phyloP scores from a whole-genome alignment of 148 eudicot genomes.

The Bassia scoparia region DNA sequence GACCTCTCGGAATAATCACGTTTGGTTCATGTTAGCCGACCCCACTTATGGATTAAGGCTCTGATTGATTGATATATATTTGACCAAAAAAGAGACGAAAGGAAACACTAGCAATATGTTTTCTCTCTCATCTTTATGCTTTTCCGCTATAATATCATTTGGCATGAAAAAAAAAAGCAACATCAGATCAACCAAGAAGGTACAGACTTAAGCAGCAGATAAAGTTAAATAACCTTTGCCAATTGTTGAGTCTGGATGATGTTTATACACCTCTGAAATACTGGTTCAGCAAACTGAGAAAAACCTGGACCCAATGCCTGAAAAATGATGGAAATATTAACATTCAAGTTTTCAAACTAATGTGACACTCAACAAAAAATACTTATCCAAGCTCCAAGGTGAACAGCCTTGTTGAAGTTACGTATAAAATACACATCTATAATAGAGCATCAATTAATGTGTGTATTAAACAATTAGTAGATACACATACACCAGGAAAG shows the following conservation, averaged over 20 bases:
- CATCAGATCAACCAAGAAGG: not conserved
- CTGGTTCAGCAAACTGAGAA: slow-evolving; percentile 87
- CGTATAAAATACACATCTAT: not conserved
- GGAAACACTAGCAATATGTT: not conserved
- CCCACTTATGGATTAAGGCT: too few species aligned
- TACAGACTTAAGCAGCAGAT: not conserved
- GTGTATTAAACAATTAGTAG: not conserved
- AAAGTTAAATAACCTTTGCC: slow-evolving; percentile 61
- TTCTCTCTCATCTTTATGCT: not conserved
- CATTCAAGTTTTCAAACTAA: not conserved
- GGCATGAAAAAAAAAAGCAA: not conserved
- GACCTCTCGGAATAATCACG: too few species aligned
- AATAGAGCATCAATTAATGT: not conserved
- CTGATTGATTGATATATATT: not conserved
- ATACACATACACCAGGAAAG: not conserved
- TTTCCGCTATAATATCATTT: not conserved
- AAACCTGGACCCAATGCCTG: slow-evolving; percentile 96
- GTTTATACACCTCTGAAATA: slow-evolving; percentile 89
- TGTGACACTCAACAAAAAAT: not conserved
- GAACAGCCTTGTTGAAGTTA: not conserved
- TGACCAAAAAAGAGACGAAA: not conserved
- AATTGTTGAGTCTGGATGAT: slow-evolving; percentile 83
- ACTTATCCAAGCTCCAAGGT: not conserved
- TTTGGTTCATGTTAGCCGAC: too few species aligned
- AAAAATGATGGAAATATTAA: slow-evolving; percentile 29